phyloP scores from a whole-genome alignment of 176 grass and related monocot genomes.

The Eragrostis curvula region DNA sequence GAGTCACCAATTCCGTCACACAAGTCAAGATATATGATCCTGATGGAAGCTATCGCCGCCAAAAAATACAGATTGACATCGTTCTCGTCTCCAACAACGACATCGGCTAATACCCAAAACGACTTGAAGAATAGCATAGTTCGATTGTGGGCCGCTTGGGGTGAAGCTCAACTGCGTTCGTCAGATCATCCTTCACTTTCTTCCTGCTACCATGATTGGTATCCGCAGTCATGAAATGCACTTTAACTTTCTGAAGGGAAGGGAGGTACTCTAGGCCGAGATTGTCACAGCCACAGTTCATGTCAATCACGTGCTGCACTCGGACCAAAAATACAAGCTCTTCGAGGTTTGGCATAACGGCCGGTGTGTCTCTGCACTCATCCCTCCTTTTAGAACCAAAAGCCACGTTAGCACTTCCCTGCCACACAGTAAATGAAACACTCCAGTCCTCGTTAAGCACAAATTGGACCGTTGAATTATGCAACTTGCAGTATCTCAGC shows the following conservation, averaged over 20 bases:
- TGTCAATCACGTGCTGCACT: too few species aligned
- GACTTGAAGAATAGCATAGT: too few species aligned
- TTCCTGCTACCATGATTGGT: too few species aligned
- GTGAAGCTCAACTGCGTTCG: background rate
- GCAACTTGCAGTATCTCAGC: background rate
- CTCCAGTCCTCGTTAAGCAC: background rate
- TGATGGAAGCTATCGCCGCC: too few species aligned
- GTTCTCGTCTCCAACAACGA: too few species aligned
- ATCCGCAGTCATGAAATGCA: background rate
- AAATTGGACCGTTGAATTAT: background rate
- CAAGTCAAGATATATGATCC: too few species aligned
- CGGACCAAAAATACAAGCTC: background rate
- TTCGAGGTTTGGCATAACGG: too few species aligned
- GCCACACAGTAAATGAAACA: background rate
- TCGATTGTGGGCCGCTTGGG: background rate
- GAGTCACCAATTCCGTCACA: too few species aligned
- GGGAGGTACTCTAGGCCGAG: background rate
- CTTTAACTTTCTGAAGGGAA: background rate
- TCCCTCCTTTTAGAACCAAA: background rate
- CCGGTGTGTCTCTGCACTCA: background rate
- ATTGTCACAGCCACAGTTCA: background rate
- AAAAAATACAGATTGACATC: too few species aligned
- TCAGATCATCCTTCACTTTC: background rate
- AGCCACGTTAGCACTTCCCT: background rate
- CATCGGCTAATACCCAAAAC: too few species aligned